Conservation (phyloP, 73 alveolate genomes). For the Symbiodinium natans region DNA sequence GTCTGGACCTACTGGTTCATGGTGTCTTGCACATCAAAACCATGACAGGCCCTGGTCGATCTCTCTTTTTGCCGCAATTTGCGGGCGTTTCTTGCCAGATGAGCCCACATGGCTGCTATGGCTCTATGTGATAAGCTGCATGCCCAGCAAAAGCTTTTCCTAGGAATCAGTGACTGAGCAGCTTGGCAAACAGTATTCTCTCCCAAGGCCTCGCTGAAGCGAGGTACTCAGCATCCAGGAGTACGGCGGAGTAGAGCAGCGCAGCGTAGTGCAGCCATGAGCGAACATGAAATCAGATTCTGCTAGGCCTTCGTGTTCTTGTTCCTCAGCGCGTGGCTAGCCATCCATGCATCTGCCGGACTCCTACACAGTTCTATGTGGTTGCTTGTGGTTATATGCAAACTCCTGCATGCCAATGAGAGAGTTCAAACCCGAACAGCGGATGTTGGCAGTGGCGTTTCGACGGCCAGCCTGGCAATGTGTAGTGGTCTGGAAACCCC, state of each 20-base stretch:
- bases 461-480: too few relatives aligned
- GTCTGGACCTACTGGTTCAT: constrained; percentile 65
- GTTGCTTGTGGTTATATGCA: too few relatives aligned
- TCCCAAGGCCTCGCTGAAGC: constrained; percentile 68
- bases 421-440: too few relatives aligned
- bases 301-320: constrained; percentile 60
- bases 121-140: constrained; percentile 53
- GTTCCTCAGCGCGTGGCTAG: constrained; percentile 88
- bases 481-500: too few relatives aligned
- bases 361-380: too few relatives aligned
- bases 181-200: too few relatives aligned
- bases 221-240: not conserved
- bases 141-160: not conserved
- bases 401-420: too few relatives aligned
- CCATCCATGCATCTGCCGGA: constrained; percentile 70
- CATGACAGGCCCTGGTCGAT: not conserved
- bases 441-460: too few relatives aligned
- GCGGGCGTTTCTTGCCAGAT: not conserved
- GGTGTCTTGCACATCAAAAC: constrained; percentile 54
- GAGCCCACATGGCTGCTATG: constrained; percentile 78
- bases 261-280: too few relatives aligned
- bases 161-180: too few relatives aligned
- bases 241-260: too few relatives aligned
- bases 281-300: too few relatives aligned
- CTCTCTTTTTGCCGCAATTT: not conserved